A percentile compares a stretch with the other conserved stretches of the same genome.
Conservation (phyloP, 768 basidiomycete genomes). For the Macrocybe gigantea region DNA sequence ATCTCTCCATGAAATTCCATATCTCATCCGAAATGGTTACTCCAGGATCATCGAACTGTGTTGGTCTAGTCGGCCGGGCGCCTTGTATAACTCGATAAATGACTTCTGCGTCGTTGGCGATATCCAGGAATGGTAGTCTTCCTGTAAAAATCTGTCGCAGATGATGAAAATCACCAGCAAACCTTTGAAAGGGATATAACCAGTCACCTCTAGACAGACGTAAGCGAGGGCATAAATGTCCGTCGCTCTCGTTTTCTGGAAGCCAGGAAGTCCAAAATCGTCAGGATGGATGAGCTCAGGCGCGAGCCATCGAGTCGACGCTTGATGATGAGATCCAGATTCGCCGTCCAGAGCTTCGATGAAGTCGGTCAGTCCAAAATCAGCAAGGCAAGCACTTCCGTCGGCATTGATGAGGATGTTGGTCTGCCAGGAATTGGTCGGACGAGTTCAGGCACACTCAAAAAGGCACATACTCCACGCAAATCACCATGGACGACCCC, state of each 20-base stretch:
- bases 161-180: neutral
- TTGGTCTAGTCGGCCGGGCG: constrained; percentile 5
- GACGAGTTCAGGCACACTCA: neutral
- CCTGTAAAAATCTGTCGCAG: constrained; percentile 8
- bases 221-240: constrained; percentile 12
- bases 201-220: constrained; percentile 8
- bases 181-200: neutral
- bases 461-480: constrained; percentile 5
- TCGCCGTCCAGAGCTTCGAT: constrained; percentile 7
- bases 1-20: constrained; percentile 9
- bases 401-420: constrained; percentile 11
- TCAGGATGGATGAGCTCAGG: constrained; percentile 12
- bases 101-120: constrained; percentile 12
- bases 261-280: constrained; percentile 7
- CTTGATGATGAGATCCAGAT: constrained; percentile 9
- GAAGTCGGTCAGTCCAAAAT: constrained; percentile 12
- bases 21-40: constrained; percentile 8
- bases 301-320: constrained; percentile 11
- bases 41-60: constrained; percentile 6
- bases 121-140: constrained; percentile 9
- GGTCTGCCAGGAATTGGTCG: constrained; percentile 1
- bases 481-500: constrained; percentile 11
- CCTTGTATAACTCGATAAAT: constrained; percentile 13
- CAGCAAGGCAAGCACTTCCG: constrained; percentile 11
- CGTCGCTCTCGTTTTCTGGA: constrained; percentile 9